Conservation (phyloP, 202 grass and related monocot genomes). For the Setaria italica region DNA sequence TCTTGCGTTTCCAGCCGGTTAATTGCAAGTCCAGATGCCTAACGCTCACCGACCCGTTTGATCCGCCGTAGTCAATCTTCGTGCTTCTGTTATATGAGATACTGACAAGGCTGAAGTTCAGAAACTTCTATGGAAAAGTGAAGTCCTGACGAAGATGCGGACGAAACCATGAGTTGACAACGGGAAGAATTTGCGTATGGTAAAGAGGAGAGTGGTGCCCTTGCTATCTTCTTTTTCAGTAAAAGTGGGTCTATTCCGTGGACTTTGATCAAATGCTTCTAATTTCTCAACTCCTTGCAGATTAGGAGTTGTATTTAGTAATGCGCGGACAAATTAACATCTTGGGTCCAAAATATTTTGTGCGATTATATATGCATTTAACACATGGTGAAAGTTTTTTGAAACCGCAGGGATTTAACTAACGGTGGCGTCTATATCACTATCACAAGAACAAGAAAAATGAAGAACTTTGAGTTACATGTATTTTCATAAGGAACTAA, state of each 20-base stretch:
- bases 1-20: slow-evolving; percentile 27
- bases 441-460: slow-evolving; percentile 5
- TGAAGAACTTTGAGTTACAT: neutral
- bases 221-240: slow-evolving; percentile 19
- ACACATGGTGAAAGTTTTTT: neutral
- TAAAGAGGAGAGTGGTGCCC: neutral
- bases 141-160: slow-evolving; percentile 23
- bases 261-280: neutral
- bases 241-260: neutral
- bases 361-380: slow-evolving; percentile 14
- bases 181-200: neutral
- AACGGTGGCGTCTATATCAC: neutral
- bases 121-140: slow-evolving; percentile 9
- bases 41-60: neutral
- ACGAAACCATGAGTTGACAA: slow-evolving; percentile 27
- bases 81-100: neutral
- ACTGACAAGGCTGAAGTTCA: slow-evolving; percentile 17
- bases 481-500: slow-evolving; percentile 12
- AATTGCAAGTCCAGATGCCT: neutral
- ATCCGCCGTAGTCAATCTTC: slow-evolving; percentile 15
- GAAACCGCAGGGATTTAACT: neutral
- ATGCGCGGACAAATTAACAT: neutral
- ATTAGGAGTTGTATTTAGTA: neutral
- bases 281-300: neutral
- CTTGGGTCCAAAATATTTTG: neutral